phyloP scores from a whole-genome alignment of 2,329 filamentous ascomycete genomes.

The Didymellaceae sp. region DNA sequence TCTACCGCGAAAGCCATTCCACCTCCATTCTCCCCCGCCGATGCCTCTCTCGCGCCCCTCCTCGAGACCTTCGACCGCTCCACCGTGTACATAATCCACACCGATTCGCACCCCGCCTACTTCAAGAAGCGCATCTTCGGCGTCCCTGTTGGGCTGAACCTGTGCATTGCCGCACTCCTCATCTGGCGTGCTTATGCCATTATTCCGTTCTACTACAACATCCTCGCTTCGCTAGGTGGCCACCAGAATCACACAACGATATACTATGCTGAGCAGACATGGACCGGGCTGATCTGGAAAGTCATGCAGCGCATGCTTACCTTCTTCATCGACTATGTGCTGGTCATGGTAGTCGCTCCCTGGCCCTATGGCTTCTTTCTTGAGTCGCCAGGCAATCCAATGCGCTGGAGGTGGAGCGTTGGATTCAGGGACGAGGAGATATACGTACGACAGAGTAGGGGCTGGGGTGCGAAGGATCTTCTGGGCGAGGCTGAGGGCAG shows the following conservation, averaged over 20 bases:
- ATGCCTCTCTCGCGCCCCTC: conserved; percentile 69
- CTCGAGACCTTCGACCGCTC: conserved; percentile 68
- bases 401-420: conserved; percentile 73
- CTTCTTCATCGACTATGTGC: conserved; percentile 75
- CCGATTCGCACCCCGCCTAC: conserved; percentile 72
- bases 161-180: conserved; percentile 69
- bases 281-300: conserved; percentile 63
- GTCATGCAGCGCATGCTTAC: conserved; percentile 66
- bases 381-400: conserved; percentile 68
- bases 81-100: conserved; percentile 83
- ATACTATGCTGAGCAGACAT: conserved; percentile 58
- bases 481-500: conserved; percentile 56
- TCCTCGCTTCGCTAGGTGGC: conserved; percentile 70
- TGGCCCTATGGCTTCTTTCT: conserved; percentile 62
- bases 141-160: conserved; percentile 79
- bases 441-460: conserved; percentile 77
- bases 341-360: conserved; percentile 52
- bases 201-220: conserved; percentile 73
- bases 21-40: conserved; percentile 53
- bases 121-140: conserved; percentile 85
- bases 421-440: conserved; percentile 83
- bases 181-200: conserved; percentile 72
- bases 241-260: conserved; percentile 71
- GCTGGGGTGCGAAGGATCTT: conserved; percentile 70
- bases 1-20: conserved; percentile 15